phyloP scores from a whole-genome alignment of 2,329 filamentous ascomycete species.

The Drechslerella coelobrocha region DNA sequence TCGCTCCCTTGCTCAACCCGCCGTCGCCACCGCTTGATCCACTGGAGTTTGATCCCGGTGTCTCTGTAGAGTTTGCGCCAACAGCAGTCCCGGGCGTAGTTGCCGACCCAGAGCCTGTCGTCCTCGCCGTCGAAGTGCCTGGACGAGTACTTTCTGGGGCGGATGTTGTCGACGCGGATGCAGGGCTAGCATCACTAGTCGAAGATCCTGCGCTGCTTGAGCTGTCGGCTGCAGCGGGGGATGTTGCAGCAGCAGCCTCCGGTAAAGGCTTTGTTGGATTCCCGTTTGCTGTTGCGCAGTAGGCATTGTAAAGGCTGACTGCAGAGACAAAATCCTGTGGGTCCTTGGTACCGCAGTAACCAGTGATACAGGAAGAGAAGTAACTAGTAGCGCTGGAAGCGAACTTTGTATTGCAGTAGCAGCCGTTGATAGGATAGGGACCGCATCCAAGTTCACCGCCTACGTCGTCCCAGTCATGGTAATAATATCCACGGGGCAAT shows the following conservation, averaged over 20 bases:
- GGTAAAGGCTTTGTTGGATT: constrained; percentile 42
- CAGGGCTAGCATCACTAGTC: neutral
- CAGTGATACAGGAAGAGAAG: constrained; percentile 53
- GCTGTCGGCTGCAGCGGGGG: neutral
- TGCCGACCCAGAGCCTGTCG: neutral
- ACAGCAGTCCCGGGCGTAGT: neutral
- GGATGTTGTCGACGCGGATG: neutral
- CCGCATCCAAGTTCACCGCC: constrained; percentile 54
- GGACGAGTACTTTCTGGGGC: neutral
- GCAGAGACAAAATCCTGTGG: constrained; percentile 52
- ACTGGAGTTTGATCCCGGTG: neutral
- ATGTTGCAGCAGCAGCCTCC: constrained; percentile 17
- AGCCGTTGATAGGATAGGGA: constrained; percentile 54
- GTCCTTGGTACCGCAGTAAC: constrained; percentile 51
- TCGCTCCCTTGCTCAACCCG: constrained; percentile 54
- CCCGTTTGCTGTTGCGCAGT: constrained; percentile 55
- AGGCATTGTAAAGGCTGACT: constrained; percentile 52
- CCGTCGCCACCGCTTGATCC: neutral
- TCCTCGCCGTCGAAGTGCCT: neutral
- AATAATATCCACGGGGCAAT: constrained; percentile 48
- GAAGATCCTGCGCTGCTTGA: constrained; percentile 21
- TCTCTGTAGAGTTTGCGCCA: constrained; percentile 1
- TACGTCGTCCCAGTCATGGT: constrained; percentile 53
- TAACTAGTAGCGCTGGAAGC: constrained; percentile 54
- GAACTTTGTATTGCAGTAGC: constrained; percentile 53